phyloP scores from a whole-genome alignment of 257 asterid genomes.

The Jacaranda mimosifolia region DNA sequence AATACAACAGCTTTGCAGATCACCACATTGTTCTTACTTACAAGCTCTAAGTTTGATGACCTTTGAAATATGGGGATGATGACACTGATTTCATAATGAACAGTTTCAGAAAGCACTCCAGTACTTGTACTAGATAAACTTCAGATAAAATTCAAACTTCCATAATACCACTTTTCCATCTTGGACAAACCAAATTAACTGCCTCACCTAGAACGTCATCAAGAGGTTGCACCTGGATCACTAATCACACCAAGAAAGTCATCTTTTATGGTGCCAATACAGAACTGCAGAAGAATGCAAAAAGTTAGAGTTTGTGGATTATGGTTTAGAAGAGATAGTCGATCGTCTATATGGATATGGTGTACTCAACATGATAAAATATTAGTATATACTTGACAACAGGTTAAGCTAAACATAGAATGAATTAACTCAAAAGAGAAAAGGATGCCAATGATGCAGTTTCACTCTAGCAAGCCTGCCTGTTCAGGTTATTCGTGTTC shows the following conservation, averaged over 20 bases:
- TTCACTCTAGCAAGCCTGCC: background rate
- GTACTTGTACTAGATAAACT: no score
- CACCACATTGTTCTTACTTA: no score
- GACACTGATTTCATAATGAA: no score
- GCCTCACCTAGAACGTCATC: constrained; percentile 31
- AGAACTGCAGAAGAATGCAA: constrained; percentile 61
- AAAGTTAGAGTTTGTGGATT: constrained; percentile 5
- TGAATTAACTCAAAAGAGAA: background rate
- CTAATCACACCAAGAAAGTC: constrained; percentile 96
- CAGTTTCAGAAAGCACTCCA: no score
- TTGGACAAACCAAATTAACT: background rate
- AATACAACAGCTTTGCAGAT: no score
- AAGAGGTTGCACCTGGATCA: constrained; percentile 86
- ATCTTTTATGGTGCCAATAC: constrained; percentile 93
- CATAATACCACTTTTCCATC: background rate
- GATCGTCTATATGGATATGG: background rate
- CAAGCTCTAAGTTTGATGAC: no score
- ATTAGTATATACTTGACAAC: background rate
- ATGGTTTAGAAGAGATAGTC: background rate
- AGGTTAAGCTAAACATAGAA: background rate
- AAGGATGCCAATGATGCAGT: background rate
- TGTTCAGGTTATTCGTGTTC: background rate
- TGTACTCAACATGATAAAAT: background rate
- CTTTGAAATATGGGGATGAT: no score
- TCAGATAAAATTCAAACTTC: background rate